Percentiles rank a stretch among this genome's conserved stretches.
Evolutionary conservation across 148 eudicot species (phyloP).

Genomic region (Rhododendron henanense): DNA sequence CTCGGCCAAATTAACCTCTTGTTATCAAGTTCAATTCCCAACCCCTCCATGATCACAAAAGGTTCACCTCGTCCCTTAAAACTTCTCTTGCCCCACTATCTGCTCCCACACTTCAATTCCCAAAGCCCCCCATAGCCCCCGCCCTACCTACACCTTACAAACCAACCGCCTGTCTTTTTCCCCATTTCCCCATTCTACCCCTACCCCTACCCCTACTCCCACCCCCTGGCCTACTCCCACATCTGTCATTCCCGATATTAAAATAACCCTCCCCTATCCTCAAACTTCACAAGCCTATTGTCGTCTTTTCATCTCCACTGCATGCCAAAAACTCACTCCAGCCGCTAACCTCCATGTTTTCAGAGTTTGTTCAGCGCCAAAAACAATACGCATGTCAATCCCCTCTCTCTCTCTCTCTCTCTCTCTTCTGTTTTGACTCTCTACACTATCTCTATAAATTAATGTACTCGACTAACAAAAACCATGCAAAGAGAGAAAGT

Average conservation of each 20-base stretch:
- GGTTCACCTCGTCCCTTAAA: background rate
- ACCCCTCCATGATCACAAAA: background rate
- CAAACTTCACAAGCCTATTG: background rate
- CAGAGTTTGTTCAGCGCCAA: slow-evolving; percentile 63
- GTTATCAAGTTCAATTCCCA: background rate
- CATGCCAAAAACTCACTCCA: background rate
- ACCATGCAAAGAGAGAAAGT: slow-evolving; percentile 4
- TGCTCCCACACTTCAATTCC: slow-evolving; percentile 35
- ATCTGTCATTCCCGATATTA: background rate
- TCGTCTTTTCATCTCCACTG: slow-evolving; percentile 27
- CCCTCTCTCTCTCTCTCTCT: slow-evolving; percentile 13
- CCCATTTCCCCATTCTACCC: slow-evolving; percentile 30
- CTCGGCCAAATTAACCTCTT: background rate
- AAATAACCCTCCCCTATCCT: background rate
- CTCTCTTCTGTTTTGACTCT: slow-evolving; percentile 28
- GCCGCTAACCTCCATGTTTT: slow-evolving; percentile 81
- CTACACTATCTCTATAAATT: slow-evolving; percentile 4
- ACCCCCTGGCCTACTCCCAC: background rate
- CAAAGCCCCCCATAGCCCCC: slow-evolving; percentile 23
- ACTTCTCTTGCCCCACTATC: background rate
- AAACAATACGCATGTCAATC: slow-evolving; percentile 68
- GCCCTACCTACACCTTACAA: slow-evolving; percentile 30
- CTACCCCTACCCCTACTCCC: slow-evolving; percentile 17
- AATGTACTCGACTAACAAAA: background rate
- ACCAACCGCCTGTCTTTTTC: slow-evolving; percentile 27